Base-by-base conservation (phyloP, 495 filamentous ascomycete genomes). In the Mytilinidion resinicola region DNA sequence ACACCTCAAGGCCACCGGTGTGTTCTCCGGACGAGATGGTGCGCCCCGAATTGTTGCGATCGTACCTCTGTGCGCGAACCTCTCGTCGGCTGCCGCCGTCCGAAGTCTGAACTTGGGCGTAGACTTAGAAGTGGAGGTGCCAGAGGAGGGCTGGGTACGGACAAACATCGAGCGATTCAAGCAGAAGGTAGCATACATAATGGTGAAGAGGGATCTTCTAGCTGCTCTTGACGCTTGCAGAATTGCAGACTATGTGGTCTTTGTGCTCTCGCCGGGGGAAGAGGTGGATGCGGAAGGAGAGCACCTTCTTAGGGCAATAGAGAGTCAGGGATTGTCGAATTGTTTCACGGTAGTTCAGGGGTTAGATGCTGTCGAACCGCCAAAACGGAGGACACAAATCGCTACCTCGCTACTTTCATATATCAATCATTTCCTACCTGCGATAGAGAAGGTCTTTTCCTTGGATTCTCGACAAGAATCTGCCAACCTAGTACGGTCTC, bases 1-100 rank as follows among this genome's bases (percentile, higher is more conserved):
- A 64, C 85, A 90, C 66, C 75, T 82, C 48, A 85, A 84, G 44
- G 85, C 87, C 36, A 81, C 80, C 0, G 90, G 83, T 43, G 75
- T 98, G 9, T 98, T 98, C 65, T 70, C 82, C 34, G 93, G 93
- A 0, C 84, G 84, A 53, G 84, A 90, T 76, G 90, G 87, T 25
- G 93, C 91, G 11, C 89, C 93, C 0, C 83, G 91, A 43, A 87
- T 96, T 69, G 88, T 97, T n/a, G 91, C 91, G 5, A 81, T 98
- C 20, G 80, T 98, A 7, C 89, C 95, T 0, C 76, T 98, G 8
- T 89, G 89, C 68, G 73, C 75, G 54, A 85, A 89, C 64, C 75
- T 85, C 58, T 82, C 92, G 69, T 76, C 80, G 20, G 69, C 77
- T 30, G 77, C 79, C 7, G 86, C 88, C 10, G 85, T 96, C 48